Conservation (phyloP, 345 rosid species). For the Citrus glauca region DNA sequence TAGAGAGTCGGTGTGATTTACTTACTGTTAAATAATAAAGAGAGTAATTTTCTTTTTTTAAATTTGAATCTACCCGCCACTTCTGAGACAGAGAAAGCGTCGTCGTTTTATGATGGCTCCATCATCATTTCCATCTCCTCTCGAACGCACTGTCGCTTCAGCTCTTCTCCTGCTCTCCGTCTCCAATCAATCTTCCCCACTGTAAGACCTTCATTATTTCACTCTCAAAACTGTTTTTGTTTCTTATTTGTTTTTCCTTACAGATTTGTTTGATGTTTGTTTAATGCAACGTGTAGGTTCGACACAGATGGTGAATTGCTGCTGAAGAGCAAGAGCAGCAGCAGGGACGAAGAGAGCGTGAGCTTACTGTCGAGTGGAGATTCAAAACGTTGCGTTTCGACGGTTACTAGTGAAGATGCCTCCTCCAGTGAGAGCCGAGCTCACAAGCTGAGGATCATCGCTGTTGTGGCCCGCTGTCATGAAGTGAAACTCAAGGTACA, state of each 20-base stretch:
- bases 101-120: constrained; percentile 19
- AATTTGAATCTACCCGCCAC: constrained; percentile 51
- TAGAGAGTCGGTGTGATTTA: neutral
- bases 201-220: constrained; percentile 17
- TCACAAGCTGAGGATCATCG: constrained; percentile 30
- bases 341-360: constrained; percentile 30
- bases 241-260: neutral
- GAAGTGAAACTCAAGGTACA: constrained; percentile 57
- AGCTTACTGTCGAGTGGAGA: constrained; percentile 31
- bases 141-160: constrained; percentile 66
- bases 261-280: neutral
- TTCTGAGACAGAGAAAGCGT: constrained; percentile 15
- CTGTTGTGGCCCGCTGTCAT: constrained; percentile 28
- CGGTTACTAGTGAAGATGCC: constrained; percentile 34
- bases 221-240: neutral
- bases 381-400: constrained; percentile 34
- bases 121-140: constrained; percentile 53
- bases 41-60: neutral
- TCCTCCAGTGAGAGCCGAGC: constrained; percentile 30
- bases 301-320: constrained; percentile 13
- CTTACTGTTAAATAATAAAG: neutral
- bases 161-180: constrained; percentile 75
- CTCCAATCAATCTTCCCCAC: constrained; percentile 20
- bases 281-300: constrained; percentile 16
- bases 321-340: constrained; percentile 18